Evolutionary conservation across 345 rosid genomes (phyloP).

Genomic region (Salix udensis): DNA sequence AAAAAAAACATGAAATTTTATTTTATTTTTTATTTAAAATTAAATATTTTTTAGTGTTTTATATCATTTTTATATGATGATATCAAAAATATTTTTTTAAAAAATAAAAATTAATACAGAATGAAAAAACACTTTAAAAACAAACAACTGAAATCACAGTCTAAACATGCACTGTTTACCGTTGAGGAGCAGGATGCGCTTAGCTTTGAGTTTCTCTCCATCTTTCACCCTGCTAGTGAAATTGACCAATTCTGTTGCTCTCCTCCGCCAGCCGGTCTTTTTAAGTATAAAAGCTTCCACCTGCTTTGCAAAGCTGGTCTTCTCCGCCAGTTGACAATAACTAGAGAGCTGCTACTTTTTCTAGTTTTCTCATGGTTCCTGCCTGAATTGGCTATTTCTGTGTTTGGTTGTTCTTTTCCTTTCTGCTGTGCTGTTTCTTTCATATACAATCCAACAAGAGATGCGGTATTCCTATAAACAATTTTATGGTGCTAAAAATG

Average conservation of each 20-base stretch:
- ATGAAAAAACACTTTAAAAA: too few species aligned
- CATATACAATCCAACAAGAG: background rate
- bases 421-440: background rate
- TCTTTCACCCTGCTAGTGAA: constrained; percentile 36
- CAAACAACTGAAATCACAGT: too few species aligned
- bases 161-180: too few species aligned
- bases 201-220: constrained; percentile 37
- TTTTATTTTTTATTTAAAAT: too few species aligned
- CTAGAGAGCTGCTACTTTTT: background rate
- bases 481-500: too few species aligned
- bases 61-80: too few species aligned
- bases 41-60: too few species aligned
- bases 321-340: background rate
- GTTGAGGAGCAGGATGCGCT: constrained; percentile 27
- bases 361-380: background rate
- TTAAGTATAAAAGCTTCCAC: background rate
- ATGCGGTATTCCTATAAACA: background rate
- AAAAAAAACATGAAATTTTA: too few species aligned
- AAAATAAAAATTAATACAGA: too few species aligned
- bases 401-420: background rate
- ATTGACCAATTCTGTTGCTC: constrained; percentile 36
- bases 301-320: background rate
- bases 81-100: too few species aligned
- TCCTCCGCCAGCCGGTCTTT: constrained; percentile 25
- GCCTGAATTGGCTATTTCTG: background rate